phyloP scores from a whole-genome alignment of 2,329 filamentous ascomycete species.

The Fusarium goolgardi region DNA sequence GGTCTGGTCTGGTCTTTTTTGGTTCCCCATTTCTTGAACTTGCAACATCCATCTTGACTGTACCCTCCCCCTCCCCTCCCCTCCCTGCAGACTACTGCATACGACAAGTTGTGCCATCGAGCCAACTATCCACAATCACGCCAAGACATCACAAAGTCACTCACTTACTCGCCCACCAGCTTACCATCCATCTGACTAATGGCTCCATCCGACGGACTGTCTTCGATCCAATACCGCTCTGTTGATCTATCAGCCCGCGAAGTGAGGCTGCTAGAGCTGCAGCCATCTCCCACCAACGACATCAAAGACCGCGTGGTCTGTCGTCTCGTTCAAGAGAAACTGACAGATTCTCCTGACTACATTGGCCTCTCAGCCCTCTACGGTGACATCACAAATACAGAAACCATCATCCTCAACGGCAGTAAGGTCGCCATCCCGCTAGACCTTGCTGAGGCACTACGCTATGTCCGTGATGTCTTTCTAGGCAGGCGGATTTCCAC shows the following conservation, averaged over 20 bases:
- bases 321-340: conserved; percentile 36
- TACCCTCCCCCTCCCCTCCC: neutral
- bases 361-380: conserved; percentile 42
- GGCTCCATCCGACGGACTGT: conserved; percentile 33
- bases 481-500: conserved; percentile 21
- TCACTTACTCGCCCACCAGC: neutral
- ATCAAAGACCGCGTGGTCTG: conserved; percentile 38
- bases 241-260: conserved; percentile 29
- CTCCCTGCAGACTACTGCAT: conserved; percentile 30
- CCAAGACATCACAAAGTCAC: conserved; percentile 9
- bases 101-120: neutral
- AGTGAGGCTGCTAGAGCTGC: conserved; percentile 40
- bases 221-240: conserved; percentile 40
- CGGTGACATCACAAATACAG: conserved; percentile 37
- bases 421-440: conserved; percentile 29
- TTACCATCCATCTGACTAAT: conserved; percentile 11
- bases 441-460: conserved; percentile 36
- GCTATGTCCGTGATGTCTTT: conserved; percentile 42
- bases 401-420: conserved; percentile 35
- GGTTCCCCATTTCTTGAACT: neutral
- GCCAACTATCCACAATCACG: neutral
- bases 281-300: conserved; percentile 36
- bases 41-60: neutral
- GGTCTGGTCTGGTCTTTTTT: neutral
- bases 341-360: conserved; percentile 36